Evolutionary conservation across 768 basidiomycete species (phyloP), one percentile per base, ranked within the genome.

Genomic region (Dioszegia aurantiaca): DNA sequence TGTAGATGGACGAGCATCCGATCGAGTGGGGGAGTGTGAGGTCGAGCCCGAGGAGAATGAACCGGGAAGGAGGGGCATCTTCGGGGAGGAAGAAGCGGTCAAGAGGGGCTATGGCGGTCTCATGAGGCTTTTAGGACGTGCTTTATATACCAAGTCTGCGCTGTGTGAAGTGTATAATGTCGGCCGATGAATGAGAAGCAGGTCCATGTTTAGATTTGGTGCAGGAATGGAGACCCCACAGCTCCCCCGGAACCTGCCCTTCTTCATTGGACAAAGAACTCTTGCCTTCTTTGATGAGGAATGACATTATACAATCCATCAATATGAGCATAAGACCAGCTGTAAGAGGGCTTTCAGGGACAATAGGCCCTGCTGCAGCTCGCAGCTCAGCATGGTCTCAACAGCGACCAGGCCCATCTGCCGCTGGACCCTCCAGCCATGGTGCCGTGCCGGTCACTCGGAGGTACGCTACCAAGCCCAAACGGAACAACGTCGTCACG

Each of bases 401-500:
- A n/a, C n/a, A n/a, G n/a, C n/a, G n/a, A n/a, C 17, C 27, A 47
- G 9, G 28, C 46, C 21, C 11, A 14, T 3, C 16, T 6, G 10
- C 17, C 16, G 51, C 51, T 3, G 51, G 51, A 21, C 51, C 51
- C 4, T 53, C 51, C 23, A 8, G 48, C 23, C 14, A 9, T 19
- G 16, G 8, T 19, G 6, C 17, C 17, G 26, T 28, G 27, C 8
- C 16, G 6, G 37, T 23, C n/a, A 21, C 31, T 4, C 27, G 56
- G 45, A 39, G 46, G 19, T 48, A 57, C 23, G 56, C 56, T 19
- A 19, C 40, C 12, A 45, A 45, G 42, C 31, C 40, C 12, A 45
- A 45, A 30, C 43, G 43, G 23, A 48, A 57, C 27, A 58, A 58
- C 36, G 40, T 47, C 40, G 48, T 58, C 1, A 41, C 46, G 14